phyloP scores from a whole-genome alignment of 78 protist genomes.

The Planoprotostelium fungivorum region DNA sequence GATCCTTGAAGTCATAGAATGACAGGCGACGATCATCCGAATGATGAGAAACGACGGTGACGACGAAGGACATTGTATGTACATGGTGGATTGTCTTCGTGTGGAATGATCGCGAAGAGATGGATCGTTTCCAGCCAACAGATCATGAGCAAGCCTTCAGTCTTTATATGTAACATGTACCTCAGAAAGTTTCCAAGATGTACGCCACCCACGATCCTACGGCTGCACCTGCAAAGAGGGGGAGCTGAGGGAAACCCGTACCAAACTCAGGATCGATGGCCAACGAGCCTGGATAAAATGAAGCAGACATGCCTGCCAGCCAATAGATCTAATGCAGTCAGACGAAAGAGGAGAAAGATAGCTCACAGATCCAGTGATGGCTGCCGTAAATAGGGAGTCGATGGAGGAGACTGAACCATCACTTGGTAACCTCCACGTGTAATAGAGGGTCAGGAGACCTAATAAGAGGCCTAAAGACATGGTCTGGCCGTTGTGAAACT shows the following conservation, averaged over 20 bases:
- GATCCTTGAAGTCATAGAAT: no score
- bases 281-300: not conserved
- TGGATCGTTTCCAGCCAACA: no score
- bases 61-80: no score
- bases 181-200: not conserved
- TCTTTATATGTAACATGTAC: no score
- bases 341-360: no score
- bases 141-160: no score
- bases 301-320: not conserved
- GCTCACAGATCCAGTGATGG: not conserved
- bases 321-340: no score
- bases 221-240: not conserved
- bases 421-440: not conserved
- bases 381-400: not conserved
- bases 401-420: not conserved
- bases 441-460: not conserved
- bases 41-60: no score
- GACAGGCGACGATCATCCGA: no score
- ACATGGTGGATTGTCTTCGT: no score
- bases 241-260: not conserved
- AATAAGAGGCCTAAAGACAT: not conserved
- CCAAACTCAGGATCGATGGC: not conserved
- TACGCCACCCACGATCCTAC: not conserved
- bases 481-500: not conserved
- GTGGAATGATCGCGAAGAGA: no score